A percentile compares a stretch with the other conserved stretches of the same genome.
phyloP scores from a whole-genome alignment of 208 protist species.

The Leishmania tarentolae region DNA sequence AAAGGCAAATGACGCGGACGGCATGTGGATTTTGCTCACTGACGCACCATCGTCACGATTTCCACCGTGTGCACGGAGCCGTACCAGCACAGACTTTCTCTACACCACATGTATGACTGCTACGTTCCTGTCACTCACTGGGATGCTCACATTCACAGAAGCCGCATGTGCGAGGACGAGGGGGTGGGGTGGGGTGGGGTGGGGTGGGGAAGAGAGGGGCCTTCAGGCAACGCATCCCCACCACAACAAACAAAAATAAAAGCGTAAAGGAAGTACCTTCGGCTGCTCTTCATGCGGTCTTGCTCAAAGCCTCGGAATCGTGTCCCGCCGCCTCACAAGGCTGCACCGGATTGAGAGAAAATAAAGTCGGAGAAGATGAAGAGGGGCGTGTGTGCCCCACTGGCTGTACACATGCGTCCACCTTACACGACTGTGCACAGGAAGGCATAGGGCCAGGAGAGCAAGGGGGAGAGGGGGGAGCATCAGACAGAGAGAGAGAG shows the following conservation, averaged over 20 bases:
- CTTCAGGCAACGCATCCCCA: neutral
- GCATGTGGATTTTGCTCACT: neutral
- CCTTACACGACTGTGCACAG: neutral
- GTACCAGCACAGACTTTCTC: neutral
- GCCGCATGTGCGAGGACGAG: neutral
- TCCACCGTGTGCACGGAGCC: neutral
- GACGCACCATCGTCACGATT: neutral
- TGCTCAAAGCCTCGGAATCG: neutral
- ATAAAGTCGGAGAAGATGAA: neutral
- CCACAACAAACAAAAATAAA: slow-evolving; percentile 9
- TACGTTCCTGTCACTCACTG: neutral
- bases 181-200: neutral
- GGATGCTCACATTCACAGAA: neutral
- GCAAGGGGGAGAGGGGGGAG: neutral
- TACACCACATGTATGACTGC: neutral
- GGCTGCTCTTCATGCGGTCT: neutral
- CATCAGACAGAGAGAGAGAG: neutral
- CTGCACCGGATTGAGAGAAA: neutral
- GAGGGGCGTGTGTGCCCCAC: neutral
- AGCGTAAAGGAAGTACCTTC: slow-evolving; percentile 1
- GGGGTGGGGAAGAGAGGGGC: no score
- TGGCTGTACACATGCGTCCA: neutral
- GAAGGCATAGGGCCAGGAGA: neutral
- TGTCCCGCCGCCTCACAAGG: neutral
- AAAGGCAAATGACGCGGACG: neutral